These are phyloP conservation scores for Collybia sordida DNA, from an alignment of 768 basidiomycete species.

Conservation along the genomic window DNA sequence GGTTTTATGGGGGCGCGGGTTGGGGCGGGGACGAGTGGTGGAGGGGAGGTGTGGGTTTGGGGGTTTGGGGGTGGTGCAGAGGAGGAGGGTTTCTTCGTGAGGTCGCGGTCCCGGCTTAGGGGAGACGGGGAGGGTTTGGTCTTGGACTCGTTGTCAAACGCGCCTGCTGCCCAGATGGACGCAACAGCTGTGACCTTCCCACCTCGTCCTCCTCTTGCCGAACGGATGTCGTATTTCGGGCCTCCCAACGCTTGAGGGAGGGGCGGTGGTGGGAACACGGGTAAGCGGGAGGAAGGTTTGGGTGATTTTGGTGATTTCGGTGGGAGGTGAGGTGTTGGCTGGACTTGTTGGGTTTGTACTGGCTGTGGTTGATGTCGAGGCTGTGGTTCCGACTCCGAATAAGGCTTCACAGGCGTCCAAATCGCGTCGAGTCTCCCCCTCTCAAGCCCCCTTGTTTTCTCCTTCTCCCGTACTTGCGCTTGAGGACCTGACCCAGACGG, in stretches of 20 bases:
- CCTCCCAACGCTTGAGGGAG: constrained; percentile 37
- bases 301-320: constrained; percentile 13
- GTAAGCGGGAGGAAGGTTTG: constrained; percentile 26
- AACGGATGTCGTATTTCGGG: constrained; percentile 72
- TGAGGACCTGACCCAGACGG: constrained; percentile 19
- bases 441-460: too few relatives aligned
- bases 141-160: constrained; percentile 7
- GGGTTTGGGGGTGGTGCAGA: constrained; percentile 4
- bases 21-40: not conserved
- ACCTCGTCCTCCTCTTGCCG: constrained; percentile 75
- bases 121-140: too few relatives aligned
- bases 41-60: not conserved
- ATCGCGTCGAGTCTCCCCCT: too few relatives aligned
- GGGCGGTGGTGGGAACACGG: constrained; percentile 31
- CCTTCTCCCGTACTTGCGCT: too few relatives aligned
- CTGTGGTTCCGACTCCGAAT: too few relatives aligned
- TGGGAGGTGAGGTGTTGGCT: constrained; percentile 13
- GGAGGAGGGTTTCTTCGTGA: not conserved
- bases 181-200: constrained; percentile 74
- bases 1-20: constrained; percentile 5
- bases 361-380: too few relatives aligned
- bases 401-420: too few relatives aligned
- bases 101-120: too few relatives aligned
- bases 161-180: constrained; percentile 70
- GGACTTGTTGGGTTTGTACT: too few relatives aligned